Base-by-base conservation (phyloP, 495 filamentous ascomycete species). In the Neurospora sp. region DNA sequence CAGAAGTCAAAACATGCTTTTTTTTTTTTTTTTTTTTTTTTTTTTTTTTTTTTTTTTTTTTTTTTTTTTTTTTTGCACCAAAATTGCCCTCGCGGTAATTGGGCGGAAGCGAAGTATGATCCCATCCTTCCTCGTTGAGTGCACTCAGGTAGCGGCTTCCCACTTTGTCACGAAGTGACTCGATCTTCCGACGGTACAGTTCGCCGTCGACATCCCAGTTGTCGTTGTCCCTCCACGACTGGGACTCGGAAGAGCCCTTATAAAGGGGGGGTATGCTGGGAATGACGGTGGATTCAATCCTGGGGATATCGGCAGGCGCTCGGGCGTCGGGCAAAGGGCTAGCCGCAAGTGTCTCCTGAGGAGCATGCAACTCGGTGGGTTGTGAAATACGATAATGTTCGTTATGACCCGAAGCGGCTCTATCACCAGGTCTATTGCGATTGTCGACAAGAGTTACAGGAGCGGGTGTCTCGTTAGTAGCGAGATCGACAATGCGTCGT, bases 101-200 rank as follows among this genome's bases (percentile, higher is more conserved):
- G 18, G 80, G 70, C 22, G 80, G 78, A 42, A 80, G 79, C 45
- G 80, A 77, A 2, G 77, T 70, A 9, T 80, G 69, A 75, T 87
- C 85, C 86, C 87, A 87, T n/a, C 86, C 85, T 77, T 93, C 91
- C 75, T 97, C 96, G 72, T 90, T 90, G 65, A 98, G 85, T 6
- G 93, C 92, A 73, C 89, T 93, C 40, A 98, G 86, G 88, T 96
- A 99, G 69, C 89, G 90, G 74, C 88, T 91, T 42, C 93, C 92
- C 69, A 96, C 89, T 73, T 97, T 93, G 75, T 90, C 90, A 53
- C 92, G 91, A 20, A 97, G 82, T 14, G 91, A 91, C 80, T 96
- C 93, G 68, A 98, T 88, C 76, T 94, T 94, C 79, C 91, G 91
- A 45, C 89, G 88, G 80, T 95, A 97, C 7, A 93, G 83, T 76